Conservation (phyloP, 1,284 basidiomycete species). For the Abortiporus biennis region DNA sequence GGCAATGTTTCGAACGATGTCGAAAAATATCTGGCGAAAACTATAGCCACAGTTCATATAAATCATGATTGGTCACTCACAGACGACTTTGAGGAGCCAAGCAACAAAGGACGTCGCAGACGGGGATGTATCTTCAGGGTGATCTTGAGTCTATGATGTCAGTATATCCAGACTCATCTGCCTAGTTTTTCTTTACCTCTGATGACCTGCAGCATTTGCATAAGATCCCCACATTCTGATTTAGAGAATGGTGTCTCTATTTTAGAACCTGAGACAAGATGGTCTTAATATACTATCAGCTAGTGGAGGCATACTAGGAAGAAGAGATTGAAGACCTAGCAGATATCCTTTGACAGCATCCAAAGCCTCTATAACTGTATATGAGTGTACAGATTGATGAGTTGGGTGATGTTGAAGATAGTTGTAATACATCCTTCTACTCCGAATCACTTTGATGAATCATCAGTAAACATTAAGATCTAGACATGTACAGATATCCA, state of each 20-base stretch:
- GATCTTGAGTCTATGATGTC: slow-evolving; percentile 25
- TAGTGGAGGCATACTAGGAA: background rate
- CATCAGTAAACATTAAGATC: background rate
- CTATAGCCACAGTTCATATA: too few relatives aligned
- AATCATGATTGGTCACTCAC: slow-evolving; percentile 16
- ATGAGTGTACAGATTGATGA: slow-evolving; percentile 32
- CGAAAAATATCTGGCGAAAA: slow-evolving; percentile 34
- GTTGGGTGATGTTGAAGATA: slow-evolving; percentile 41
- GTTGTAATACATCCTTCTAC: slow-evolving; percentile 44
- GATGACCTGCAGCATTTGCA: slow-evolving; percentile 27
- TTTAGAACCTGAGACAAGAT: slow-evolving; percentile 34
- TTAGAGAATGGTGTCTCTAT: slow-evolving; percentile 47
- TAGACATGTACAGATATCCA: slow-evolving; percentile 2
- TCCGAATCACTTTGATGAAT: slow-evolving; percentile 32
- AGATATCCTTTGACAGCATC: slow-evolving; percentile 46
- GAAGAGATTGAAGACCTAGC: slow-evolving; percentile 23
- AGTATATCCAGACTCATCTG: background rate
- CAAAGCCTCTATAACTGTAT: slow-evolving; percentile 38
- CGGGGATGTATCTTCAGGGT: slow-evolving; percentile 18
- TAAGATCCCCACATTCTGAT: slow-evolving; percentile 42
- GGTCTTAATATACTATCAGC: slow-evolving; percentile 24
- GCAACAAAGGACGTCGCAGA: slow-evolving; percentile 38
- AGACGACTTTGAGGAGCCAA: slow-evolving; percentile 42
- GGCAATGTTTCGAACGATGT: slow-evolving; percentile 37
- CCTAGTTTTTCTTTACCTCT: slow-evolving; percentile 18